Conservation (phyloP, 1,284 basidiomycete species). For the Xanthoconium separans region DNA sequence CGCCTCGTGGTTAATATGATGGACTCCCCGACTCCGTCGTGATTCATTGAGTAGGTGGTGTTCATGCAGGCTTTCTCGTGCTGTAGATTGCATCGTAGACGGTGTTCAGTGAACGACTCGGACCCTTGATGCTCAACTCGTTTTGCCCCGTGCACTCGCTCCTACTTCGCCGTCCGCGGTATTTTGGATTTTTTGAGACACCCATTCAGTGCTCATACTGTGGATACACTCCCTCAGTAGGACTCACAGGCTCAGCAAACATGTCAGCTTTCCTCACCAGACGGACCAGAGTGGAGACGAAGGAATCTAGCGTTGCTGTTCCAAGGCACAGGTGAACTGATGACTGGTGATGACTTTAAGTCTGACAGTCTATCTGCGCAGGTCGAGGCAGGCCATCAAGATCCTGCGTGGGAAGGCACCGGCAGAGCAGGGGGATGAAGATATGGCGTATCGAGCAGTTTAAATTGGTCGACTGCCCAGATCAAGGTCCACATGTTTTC, state of each 20-base stretch:
- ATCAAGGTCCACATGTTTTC: constrained; percentile 5
- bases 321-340: constrained; percentile 46
- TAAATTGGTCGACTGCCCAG: constrained; percentile 37
- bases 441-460: constrained; percentile 65
- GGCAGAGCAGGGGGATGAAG: constrained; percentile 45
- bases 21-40: constrained; percentile 21
- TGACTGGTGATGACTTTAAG: background rate
- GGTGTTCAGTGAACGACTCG: constrained; percentile 4
- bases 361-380: background rate
- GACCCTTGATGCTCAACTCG: constrained; percentile 9
- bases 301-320: constrained; percentile 61
- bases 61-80: constrained; percentile 8
- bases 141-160: constrained; percentile 1
- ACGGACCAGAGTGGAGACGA: constrained; percentile 49
- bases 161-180: background rate
- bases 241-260: background rate
- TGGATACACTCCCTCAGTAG: constrained; percentile 15
- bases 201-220: constrained; percentile 7
- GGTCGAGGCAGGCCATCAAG: constrained; percentile 48
- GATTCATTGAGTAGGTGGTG: constrained; percentile 8
- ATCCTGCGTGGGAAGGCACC: constrained; percentile 53
- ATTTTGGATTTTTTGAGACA: background rate
- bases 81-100: constrained; percentile 10
- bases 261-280: constrained; percentile 34
- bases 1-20: constrained; percentile 22